Percentiles rank a stretch among this genome's conserved stretches.
Conservation (phyloP, 2,329 filamentous ascomycete species). For the Trichoderma sp. region DNA sequence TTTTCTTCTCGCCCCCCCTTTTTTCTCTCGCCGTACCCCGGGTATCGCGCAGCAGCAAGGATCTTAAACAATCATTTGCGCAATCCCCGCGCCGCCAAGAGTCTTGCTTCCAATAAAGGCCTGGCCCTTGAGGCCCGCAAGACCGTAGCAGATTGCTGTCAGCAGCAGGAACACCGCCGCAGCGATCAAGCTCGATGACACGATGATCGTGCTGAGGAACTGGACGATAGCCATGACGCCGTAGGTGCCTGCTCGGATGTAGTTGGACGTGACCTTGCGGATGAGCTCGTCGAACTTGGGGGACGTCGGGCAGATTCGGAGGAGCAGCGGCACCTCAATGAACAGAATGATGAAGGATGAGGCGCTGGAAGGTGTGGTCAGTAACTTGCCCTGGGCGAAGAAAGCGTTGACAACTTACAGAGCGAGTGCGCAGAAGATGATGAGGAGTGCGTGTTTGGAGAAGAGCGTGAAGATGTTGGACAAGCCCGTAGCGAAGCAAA, state of each 20-base stretch:
- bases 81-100: constrained; percentile 87
- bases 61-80: constrained; percentile 91
- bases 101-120: constrained; percentile 94
- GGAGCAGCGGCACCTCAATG: constrained; percentile 87
- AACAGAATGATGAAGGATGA: constrained; percentile 77
- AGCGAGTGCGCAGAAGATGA: constrained; percentile 57
- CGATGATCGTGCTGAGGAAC: constrained; percentile 74
- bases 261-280: constrained; percentile 92
- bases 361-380: constrained; percentile 50
- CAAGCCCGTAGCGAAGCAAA: constrained; percentile 70
- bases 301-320: constrained; percentile 97
- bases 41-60: neutral
- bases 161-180: constrained; percentile 79
- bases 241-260: constrained; percentile 92
- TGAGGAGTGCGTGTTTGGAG: constrained; percentile 41
- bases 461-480: constrained; percentile 65
- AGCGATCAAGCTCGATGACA: constrained; percentile 75
- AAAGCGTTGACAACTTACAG: constrained; percentile 49
- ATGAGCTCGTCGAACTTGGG: constrained; percentile 85
- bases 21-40: neutral
- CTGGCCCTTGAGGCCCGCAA: constrained; percentile 80
- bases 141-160: constrained; percentile 76
- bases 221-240: constrained; percentile 76
- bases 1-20: neutral
- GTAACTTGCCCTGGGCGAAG: neutral